These are phyloP conservation scores for Aegilops tauschii DNA, from an alignment of 176 grass and related monocot genomes.

Conservation along the genomic window DNA sequence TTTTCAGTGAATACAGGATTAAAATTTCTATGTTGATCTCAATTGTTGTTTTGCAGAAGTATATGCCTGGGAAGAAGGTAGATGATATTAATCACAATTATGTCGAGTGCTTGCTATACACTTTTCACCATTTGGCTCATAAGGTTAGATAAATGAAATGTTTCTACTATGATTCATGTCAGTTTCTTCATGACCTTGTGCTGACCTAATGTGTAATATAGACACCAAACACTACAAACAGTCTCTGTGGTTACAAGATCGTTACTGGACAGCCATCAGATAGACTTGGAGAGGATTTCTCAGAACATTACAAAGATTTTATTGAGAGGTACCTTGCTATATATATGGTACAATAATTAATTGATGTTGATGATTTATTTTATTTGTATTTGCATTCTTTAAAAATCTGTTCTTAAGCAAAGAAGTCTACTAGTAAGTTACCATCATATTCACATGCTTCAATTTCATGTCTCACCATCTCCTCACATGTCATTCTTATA, in stretches of 20 bases:
- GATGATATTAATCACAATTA: conserved; percentile 87
- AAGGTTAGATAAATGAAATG: conserved; percentile 59
- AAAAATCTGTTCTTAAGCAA: neutral
- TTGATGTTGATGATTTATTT: neutral
- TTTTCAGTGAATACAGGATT: neutral
- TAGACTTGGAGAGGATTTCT: conserved; percentile 97
- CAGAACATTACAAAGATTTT: conserved; percentile 90
- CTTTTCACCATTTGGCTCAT: conserved; percentile 92
- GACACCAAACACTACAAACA: conserved; percentile 98
- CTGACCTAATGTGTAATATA: conserved; percentile 45
- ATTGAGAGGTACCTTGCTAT: conserved; percentile 62
- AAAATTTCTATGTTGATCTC: conserved; percentile 2
- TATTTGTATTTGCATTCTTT: conserved; percentile 9
- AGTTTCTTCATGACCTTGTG: conserved; percentile 21
- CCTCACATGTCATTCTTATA: neutral
- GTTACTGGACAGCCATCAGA: conserved; percentile 98
- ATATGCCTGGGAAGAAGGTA: conserved; percentile 86
- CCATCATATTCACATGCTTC: conserved; percentile 19
- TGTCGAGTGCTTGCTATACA: conserved; percentile 88
- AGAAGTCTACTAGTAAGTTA: conserved; percentile 10
- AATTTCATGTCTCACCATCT: neutral
- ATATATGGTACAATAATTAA: neutral
- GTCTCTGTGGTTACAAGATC: conserved; percentile 97
- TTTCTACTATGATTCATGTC: conserved; percentile 28
- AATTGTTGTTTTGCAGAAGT: conserved; percentile 63